Base-by-base conservation (phyloP, 306 rosid species). In the Prinsepia uniflora region DNA sequence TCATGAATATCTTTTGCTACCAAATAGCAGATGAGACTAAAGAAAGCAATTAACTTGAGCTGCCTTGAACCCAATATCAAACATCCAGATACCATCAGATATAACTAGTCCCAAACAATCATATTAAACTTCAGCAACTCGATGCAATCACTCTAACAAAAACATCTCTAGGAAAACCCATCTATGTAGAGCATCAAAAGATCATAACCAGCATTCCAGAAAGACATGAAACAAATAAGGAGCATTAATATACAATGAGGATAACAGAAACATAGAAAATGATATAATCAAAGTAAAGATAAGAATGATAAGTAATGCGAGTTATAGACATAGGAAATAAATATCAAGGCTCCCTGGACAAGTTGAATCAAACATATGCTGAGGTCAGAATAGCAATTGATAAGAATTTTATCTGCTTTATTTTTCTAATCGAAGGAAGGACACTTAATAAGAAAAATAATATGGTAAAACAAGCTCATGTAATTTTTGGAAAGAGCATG, bases 201-300 rank as follows among this genome's bases (percentile, higher is more conserved):
- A 79, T 80, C 75, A 73, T 69, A 78, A 81, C 82, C 85, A 65
- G 78, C 89, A 78, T 61, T 75, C 86, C 84, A 78, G 10, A 71
- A 78, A 76, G 12, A 78, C 74, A 67, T 61, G 60, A 44, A 78
- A 81, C 71, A 69, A 82, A 78, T 50, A 36, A 36, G 44, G 78
- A 55, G 63, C 54, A 79, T 65, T 74, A 61, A 72, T 81, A 68
- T 72, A 63, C 49, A 66, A 42, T 41, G 17, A 42, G 48, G 9
- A 43, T 7, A 22, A 56, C 6, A 44, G 24, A 47, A 73, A 50
- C 41, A 47, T 36, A 44, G 10, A 19, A 43, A 5, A 50, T 14
- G 55, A 60, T 8, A 68, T 12, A 8, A 54, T 7, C 5, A 68
- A 53, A 8, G 0, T 24, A 8, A 47, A 46, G 18, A 47, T 47